Percentiles rank a stretch among this genome's conserved stretches.
Conservation (phyloP, 2,329 filamentous ascomycete genomes). For the Davidsoniella neocaledoniae region DNA sequence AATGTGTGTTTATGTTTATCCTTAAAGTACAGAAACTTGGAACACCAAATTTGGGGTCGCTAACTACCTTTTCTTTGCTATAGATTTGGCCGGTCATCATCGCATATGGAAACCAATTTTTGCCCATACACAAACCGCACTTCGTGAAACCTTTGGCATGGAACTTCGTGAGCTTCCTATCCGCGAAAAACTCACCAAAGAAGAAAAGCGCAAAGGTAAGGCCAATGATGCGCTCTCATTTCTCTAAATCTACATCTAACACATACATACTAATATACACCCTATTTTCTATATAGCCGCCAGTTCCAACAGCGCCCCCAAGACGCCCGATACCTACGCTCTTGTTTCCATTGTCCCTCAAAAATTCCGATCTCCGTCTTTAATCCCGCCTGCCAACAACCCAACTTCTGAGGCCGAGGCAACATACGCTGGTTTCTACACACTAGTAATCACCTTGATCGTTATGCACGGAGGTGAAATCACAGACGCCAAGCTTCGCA, state of each 20-base stretch:
- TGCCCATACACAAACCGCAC: slow-evolving; percentile 52
- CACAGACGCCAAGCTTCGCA: slow-evolving; percentile 60
- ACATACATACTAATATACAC: neutral
- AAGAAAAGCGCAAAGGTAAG: slow-evolving; percentile 58
- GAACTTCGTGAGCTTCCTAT: slow-evolving; percentile 68
- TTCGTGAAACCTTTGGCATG: slow-evolving; percentile 75
- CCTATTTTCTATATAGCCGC: slow-evolving; percentile 19
- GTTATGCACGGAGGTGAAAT: slow-evolving; percentile 56
- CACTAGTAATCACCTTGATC: slow-evolving; percentile 62
- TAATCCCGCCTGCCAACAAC: slow-evolving; percentile 51
- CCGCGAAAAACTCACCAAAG: slow-evolving; percentile 64
- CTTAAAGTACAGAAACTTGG: neutral
- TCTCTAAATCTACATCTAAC: neutral
- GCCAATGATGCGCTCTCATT: neutral
- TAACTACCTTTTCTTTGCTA: neutral
- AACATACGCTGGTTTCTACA: slow-evolving; percentile 69
- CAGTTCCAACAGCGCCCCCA: slow-evolving; percentile 32
- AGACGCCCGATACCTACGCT: slow-evolving; percentile 55
- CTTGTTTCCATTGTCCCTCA: slow-evolving; percentile 56
- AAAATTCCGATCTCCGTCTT: slow-evolving; percentile 45
- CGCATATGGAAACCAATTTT: slow-evolving; percentile 66
- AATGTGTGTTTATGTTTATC: slow-evolving; percentile 27
- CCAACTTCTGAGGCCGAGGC: slow-evolving; percentile 53
- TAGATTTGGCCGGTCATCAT: slow-evolving; percentile 54
- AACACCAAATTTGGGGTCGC: neutral